phyloP scores from a whole-genome alignment of 2,329 filamentous ascomycete species.

The Ophiocordyceps australis region DNA sequence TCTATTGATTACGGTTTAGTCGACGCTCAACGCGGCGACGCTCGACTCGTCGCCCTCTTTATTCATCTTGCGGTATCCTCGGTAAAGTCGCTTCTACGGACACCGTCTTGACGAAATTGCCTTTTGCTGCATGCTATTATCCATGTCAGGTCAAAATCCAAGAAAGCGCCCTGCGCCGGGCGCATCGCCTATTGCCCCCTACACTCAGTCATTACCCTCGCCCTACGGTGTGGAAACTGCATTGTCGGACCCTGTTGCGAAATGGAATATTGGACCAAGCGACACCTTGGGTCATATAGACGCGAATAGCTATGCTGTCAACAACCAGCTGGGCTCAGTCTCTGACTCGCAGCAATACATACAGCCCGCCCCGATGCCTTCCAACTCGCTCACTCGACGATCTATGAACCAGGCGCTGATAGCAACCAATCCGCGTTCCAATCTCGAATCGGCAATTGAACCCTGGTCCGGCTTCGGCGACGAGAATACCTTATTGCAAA shows the following conservation, averaged over 20 bases:
- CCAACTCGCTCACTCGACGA: slow-evolving; percentile 32
- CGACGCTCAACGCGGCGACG: too few relatives aligned
- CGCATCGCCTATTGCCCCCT: slow-evolving; percentile 41
- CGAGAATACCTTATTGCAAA: slow-evolving; percentile 16
- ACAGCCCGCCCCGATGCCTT: slow-evolving; percentile 15
- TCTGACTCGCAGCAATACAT: slow-evolving; percentile 15
- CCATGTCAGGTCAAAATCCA: slow-evolving; percentile 30
- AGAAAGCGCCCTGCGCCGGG: slow-evolving; percentile 63
- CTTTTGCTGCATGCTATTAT: not conserved
- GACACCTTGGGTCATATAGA: slow-evolving; percentile 20
- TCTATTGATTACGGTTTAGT: too few relatives aligned
- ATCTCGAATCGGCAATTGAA: slow-evolving; percentile 20
- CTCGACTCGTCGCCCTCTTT: too few relatives aligned
- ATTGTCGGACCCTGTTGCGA: slow-evolving; percentile 25
- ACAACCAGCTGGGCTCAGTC: slow-evolving; percentile 20
- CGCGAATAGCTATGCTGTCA: slow-evolving; percentile 10
- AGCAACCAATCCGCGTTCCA: slow-evolving; percentile 18
- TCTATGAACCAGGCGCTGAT: slow-evolving; percentile 31
- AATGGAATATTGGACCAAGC: slow-evolving; percentile 22
- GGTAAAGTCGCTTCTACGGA: too few relatives aligned
- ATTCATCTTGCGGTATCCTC: too few relatives aligned
- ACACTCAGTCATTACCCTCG: slow-evolving; percentile 30
- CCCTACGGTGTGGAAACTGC: slow-evolving; percentile 25
- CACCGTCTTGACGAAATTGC: too few relatives aligned
- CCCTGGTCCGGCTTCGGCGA: slow-evolving; percentile 24